A percentile compares a stretch with the other conserved stretches of the same genome.
Evolutionary conservation across 192 early-diverging fungal species (phyloP).

Genomic region (Haplosporangium gracile): DNA sequence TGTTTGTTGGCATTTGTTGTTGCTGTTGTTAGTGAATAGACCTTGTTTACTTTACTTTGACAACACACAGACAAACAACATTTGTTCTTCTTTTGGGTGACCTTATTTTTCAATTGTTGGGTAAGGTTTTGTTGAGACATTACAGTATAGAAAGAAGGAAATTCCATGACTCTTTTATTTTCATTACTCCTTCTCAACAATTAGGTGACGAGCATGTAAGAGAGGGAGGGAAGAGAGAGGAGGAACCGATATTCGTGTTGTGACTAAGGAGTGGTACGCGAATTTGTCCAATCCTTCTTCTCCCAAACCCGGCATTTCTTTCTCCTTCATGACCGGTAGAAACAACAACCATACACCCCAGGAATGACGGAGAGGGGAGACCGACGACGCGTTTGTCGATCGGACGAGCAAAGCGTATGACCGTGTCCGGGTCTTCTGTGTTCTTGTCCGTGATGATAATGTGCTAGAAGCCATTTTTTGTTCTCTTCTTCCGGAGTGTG

Average conservation of each 20-base stretch:
- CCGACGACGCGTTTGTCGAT: neutral
- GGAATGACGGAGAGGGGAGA: neutral
- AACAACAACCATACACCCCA: neutral
- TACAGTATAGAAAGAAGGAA: neutral
- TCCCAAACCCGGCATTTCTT: neutral
- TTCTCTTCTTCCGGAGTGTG: neutral
- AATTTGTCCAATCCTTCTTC: too few relatives aligned
- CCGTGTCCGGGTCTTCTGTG: neutral
- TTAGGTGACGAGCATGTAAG: neutral
- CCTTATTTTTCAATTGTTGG: neutral
- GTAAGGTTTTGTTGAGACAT: slow-evolving; percentile 8
- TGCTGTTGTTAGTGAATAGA: neutral
- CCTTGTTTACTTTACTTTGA: slow-evolving; percentile 1
- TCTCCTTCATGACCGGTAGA: neutral
- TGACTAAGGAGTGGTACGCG: slow-evolving; percentile 3
- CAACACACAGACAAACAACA: neutral
- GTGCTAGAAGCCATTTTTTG: neutral
- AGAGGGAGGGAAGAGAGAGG: slow-evolving; percentile 9
- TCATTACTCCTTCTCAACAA: neutral
- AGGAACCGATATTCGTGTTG: neutral
- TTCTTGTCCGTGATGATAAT: neutral
- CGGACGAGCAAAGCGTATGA: neutral
- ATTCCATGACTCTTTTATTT: neutral
- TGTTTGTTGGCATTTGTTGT: neutral
- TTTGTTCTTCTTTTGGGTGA: neutral